These are phyloP conservation scores for Tuber umbilicatum DNA, from an alignment of 495 filamentous ascomycete genomes.

Conservation along the genomic window DNA sequence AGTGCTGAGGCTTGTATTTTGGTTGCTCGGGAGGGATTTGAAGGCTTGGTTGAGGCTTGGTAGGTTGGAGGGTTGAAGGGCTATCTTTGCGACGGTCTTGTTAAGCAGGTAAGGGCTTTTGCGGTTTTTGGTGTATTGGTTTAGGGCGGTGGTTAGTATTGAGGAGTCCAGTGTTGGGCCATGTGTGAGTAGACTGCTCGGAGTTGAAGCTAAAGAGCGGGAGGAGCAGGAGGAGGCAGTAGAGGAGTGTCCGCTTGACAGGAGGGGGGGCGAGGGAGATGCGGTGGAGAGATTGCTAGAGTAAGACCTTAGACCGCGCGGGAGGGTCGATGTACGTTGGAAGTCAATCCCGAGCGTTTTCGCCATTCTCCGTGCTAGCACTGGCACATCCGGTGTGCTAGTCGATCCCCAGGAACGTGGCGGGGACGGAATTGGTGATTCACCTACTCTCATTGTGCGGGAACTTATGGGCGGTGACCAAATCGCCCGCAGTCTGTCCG, in stretches of 20 bases:
- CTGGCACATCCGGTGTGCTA: conserved; percentile 12
- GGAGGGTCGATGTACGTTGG: conserved; percentile 6
- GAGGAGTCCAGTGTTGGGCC: conserved; percentile 30
- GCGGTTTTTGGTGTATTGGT: conserved; percentile 1
- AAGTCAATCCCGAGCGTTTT: conserved; percentile 33
- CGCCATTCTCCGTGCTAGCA: conserved; percentile 22
- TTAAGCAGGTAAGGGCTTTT: conserved; percentile 28
- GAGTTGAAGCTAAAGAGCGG: conserved; percentile 10
- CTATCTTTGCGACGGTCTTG: conserved; percentile 5
- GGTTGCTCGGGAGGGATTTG: conserved; percentile 12
- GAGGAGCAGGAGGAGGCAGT: conserved; percentile 7
- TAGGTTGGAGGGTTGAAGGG: conserved; percentile 27
- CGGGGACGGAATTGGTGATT: conserved; percentile 12
- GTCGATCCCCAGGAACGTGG: conserved; percentile 6
- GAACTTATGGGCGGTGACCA: background rate
- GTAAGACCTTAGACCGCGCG: conserved; percentile 1
- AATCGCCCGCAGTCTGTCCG: conserved; percentile 10
- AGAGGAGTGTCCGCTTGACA: conserved; percentile 13
- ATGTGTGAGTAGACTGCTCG: conserved; percentile 16
- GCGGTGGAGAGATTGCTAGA: background rate
- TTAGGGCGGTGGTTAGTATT: conserved; percentile 22
- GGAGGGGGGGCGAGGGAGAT: conserved; percentile 10
- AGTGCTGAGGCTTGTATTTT: conserved; percentile 16
- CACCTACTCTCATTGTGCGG: background rate
- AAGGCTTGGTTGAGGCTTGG: conserved; percentile 21